These are phyloP conservation scores for Suillus paluster DNA, from an alignment of 768 basidiomycete species.

Conservation along the genomic window DNA sequence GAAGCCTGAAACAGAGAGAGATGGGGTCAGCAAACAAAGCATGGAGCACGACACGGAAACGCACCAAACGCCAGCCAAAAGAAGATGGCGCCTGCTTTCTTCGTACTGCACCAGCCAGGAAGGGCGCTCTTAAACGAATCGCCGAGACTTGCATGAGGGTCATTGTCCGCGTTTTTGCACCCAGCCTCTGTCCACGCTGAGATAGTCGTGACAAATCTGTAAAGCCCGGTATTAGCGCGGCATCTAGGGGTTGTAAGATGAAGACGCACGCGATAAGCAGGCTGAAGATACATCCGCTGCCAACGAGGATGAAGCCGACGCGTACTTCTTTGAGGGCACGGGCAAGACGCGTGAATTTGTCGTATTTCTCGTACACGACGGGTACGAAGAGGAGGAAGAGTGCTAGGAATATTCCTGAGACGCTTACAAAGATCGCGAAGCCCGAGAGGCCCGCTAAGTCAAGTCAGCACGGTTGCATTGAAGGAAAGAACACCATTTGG, in stretches of 20 bases:
- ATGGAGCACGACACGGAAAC: slow-evolving; percentile 26
- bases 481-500: background rate
- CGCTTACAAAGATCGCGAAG: slow-evolving; percentile 82
- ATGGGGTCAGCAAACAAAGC: slow-evolving; percentile 13
- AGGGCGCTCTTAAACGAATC: slow-evolving; percentile 70
- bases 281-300: slow-evolving; percentile 64
- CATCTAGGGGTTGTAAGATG: slow-evolving; percentile 9
- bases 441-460: slow-evolving; percentile 74
- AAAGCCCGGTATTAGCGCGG: slow-evolving; percentile 20
- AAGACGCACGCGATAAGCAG: slow-evolving; percentile 77
- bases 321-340: slow-evolving; percentile 83
- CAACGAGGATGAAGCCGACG: slow-evolving; percentile 82
- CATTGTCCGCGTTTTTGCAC: slow-evolving; percentile 83
- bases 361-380: slow-evolving; percentile 83
- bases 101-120: slow-evolving; percentile 87
- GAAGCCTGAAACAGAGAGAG: slow-evolving; percentile 49
- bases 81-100: slow-evolving; percentile 89
- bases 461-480: slow-evolving; percentile 21
- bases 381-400: slow-evolving; percentile 77
- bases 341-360: slow-evolving; percentile 77
- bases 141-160: slow-evolving; percentile 76
- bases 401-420: slow-evolving; percentile 74
- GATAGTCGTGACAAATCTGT: slow-evolving; percentile 74
- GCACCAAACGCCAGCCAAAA: slow-evolving; percentile 85
- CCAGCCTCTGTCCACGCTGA: slow-evolving; percentile 89